Percentiles rank a stretch among this genome's conserved stretches.
Evolutionary conservation across 78 protist species (phyloP).

Genomic region (Guillardia theta): DNA sequence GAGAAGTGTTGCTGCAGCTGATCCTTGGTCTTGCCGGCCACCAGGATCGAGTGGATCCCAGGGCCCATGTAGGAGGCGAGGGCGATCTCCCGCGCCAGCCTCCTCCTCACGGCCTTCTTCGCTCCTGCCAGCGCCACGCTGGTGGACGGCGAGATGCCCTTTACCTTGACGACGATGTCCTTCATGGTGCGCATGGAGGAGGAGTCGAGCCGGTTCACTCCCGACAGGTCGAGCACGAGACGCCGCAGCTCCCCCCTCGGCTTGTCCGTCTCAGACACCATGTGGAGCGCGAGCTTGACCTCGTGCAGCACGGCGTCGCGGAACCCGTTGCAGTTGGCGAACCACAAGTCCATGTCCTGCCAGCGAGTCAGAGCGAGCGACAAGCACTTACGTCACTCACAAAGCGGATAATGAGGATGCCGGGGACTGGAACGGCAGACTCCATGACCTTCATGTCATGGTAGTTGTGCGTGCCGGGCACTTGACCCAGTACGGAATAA

Average conservation of each 20-base stretch:
- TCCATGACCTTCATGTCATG: not conserved
- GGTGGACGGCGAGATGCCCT: not conserved
- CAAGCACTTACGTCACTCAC: no score
- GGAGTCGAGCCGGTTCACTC: not conserved
- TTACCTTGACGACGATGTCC: not conserved
- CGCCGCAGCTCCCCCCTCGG: not conserved
- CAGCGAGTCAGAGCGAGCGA: no score
- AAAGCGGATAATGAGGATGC: not conserved
- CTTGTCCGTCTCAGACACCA: not conserved
- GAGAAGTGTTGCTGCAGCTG: no score
- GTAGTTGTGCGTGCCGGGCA: slow-evolving; percentile 59
- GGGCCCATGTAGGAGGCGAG: no score
- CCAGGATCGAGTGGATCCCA: no score
- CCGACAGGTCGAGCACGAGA: not conserved
- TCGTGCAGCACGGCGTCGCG: not conserved
- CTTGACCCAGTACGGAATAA: slow-evolving; percentile 64
- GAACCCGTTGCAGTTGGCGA: not conserved
- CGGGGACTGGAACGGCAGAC: not conserved
- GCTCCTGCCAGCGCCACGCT: not conserved
- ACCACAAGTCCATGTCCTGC: not conserved
- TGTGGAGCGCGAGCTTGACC: not conserved
- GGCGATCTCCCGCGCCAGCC: not conserved
- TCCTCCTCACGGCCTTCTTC: not conserved
- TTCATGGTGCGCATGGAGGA: not conserved
- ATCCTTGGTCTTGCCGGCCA: no score